Evolutionary conservation across 2,329 filamentous ascomycete species (phyloP), one percentile per base, ranked within the genome.

Genomic region (Monosporascus sp.): DNA sequence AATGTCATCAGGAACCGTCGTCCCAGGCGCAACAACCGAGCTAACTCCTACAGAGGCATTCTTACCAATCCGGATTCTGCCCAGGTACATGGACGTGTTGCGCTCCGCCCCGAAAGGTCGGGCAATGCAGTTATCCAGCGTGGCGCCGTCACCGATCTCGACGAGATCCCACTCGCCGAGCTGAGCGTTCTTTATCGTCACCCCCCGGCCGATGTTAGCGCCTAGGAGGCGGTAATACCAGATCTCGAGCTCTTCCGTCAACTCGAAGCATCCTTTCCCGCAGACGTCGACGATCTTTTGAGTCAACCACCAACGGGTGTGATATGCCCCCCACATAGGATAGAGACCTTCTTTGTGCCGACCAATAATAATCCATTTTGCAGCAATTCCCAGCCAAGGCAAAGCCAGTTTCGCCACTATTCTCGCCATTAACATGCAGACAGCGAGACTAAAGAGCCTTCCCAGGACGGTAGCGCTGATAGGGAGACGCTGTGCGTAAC

Each of bases 271-370:
- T 1, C 79, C 78, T 52, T 69, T 72, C 17, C 79, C 80, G 52
- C 71, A 72, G 14, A 81, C 66, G 37, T 72, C 70, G 3, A 78
- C 68, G 20, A 75, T 73, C 66, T 83, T 83, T 60, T 83, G 75
- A 1, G 75, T 74, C 51, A 83, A 58, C 80, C 80, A 83, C 80
- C 80, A 83, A 8, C 78, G 71, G 0, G 77, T 82, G 61, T 83
- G 80, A 59, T 82, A 83, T 1, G 62, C 55, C 1, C 78, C 79
- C 80, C 80, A 83, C 80, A 83, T 83, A 2, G 80, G 79, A 58
- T 78, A 82, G 2, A 81, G 62, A 0, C 80, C 80, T 60, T 79
- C 72, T 37, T 68, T 70, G 60, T 80, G 77, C 1, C 73, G 72
- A 11, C 80, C 80, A 43, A 83, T 76, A 49, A 83, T 68, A 6